These are phyloP conservation scores for Trichoderma citrinoviride DNA, from an alignment of 2,329 filamentous ascomycete genomes.

Conservation along the genomic window DNA sequence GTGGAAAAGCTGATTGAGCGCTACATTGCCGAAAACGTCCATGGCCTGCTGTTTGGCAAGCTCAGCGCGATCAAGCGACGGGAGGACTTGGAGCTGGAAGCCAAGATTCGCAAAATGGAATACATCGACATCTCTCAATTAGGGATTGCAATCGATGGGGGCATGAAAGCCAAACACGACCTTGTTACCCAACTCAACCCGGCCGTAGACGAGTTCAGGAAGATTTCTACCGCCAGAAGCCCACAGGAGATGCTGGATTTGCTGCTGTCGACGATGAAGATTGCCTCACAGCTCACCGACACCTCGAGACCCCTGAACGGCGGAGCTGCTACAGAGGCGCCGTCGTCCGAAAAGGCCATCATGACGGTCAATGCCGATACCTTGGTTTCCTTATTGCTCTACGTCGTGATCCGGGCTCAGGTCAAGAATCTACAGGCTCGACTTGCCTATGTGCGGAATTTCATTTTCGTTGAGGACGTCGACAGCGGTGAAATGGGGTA, in stretches of 20 bases:
- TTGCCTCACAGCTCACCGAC: conserved; percentile 67
- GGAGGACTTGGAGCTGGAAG: conserved; percentile 85
- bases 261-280: conserved; percentile 76
- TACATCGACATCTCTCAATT: conserved; percentile 93
- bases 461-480: conserved; percentile 96
- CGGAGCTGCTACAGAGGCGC: conserved; percentile 29
- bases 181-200: conserved; percentile 71
- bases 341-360: conserved; percentile 51
- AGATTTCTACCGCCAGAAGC: conserved; percentile 71
- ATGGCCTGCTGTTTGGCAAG: conserved; percentile 82
- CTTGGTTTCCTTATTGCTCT: conserved; percentile 82
- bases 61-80: conserved; percentile 73
- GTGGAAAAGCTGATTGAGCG: conserved; percentile 94
- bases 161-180: conserved; percentile 74
- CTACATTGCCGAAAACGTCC: conserved; percentile 90
- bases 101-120: conserved; percentile 88
- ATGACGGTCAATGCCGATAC: conserved; percentile 79
- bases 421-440: conserved; percentile 84
- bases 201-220: conserved; percentile 86
- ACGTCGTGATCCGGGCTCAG: conserved; percentile 89
- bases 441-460: conserved; percentile 92
- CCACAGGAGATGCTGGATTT: conserved; percentile 88
- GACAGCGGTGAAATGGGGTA: conserved; percentile 96
- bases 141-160: conserved; percentile 80
- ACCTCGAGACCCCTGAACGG: conserved; percentile 42